A percentile compares a stretch with the other conserved stretches of the same genome.
Conservation (phyloP, 441 rosid species). For the Erodium chrysanthum region DNA sequence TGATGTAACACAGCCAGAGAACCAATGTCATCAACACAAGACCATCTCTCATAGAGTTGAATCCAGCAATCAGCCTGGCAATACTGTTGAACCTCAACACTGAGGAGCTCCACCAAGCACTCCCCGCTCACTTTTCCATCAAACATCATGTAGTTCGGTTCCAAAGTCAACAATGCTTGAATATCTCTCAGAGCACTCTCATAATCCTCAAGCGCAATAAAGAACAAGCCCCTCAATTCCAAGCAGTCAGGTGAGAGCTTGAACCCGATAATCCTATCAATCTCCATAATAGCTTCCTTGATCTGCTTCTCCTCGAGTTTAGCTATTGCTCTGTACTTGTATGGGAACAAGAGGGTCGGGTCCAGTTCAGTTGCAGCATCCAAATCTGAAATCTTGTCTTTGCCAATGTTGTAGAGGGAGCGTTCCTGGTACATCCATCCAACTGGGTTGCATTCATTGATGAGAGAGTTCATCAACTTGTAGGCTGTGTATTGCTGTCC, state of each 20-base stretch:
- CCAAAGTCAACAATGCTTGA: constrained; percentile 73
- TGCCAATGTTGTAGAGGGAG: constrained; percentile 72
- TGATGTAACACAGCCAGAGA: constrained; percentile 85
- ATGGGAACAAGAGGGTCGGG: constrained; percentile 80
- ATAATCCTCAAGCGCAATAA: constrained; percentile 61
- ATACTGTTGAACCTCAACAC: constrained; percentile 64
- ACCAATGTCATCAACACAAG: constrained; percentile 90
- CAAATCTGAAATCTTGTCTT: constrained; percentile 68
- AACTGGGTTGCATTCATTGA: constrained; percentile 39
- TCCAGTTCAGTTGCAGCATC: constrained; percentile 62
- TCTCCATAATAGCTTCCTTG: constrained; percentile 61
- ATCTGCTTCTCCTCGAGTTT: constrained; percentile 58
- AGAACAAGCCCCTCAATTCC: constrained; percentile 89
- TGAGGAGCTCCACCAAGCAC: constrained; percentile 58
- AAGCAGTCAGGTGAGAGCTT: constrained; percentile 77
- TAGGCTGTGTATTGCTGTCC: constrained; percentile 90
- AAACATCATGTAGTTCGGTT: constrained; percentile 71
- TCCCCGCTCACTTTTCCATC: constrained; percentile 61
- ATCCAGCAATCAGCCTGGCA: constrained; percentile 95
- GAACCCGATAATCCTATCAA: constrained; percentile 68
- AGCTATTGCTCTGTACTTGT: constrained; percentile 65
- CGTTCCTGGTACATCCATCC: constrained; percentile 97
- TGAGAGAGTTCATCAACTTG: constrained; percentile 65
- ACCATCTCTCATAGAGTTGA: constrained; percentile 92
- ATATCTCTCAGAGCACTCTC: constrained; percentile 73